Evolutionary conservation across 805 yeast species (phyloP), one percentile per base, ranked within the genome.

Genomic region (Kregervanrija delftensis): DNA sequence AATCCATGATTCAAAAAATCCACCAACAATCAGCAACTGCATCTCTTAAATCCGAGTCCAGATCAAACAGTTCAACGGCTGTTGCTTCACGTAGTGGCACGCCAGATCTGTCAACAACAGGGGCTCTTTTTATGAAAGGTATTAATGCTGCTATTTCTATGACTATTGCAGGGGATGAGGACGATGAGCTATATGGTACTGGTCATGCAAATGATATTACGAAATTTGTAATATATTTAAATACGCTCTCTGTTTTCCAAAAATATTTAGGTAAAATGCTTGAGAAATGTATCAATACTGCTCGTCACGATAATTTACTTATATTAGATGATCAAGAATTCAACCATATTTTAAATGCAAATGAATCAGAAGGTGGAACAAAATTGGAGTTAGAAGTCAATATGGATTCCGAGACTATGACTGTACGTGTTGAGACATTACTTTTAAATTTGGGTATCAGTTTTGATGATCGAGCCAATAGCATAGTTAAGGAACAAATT

Each of bases 211-310:
- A 43, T 12, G 50, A 45, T 17, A 60, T 86, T 12, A 72, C 77
- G 31, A 76, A 75, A 12, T 89, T 79, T 57, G 65, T 88, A 35
- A 66, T 86, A 1, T 76, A 83, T 47, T 66, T 89, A 47, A 90
- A 91, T 62, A 81, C 95, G 1, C 68, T 89, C 4, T 78, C 83
- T 10, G 65, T 81, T 37, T 80, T 85, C 17, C 72, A 75, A 16
- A 71, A 67, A 8, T 85, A 86, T 55, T 68, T 85, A 32, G 60
- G 64, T 11, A 77, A 75, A 46, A 63, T 86, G 34, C 52, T 80
- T 9, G 64, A 60, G n/a, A 74, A 75, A 39, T 50, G 76, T 34
- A 57, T 58, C 13, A 46, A 47, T 8, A 57, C 52, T 33, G 41
- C 61, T 17, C 54, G 49, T 8, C 43, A 45, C 11, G 64, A 62